These are phyloP conservation scores for Strobilomyces confusus DNA, from an alignment of 768 basidiomycete species.

Conservation along the genomic window DNA sequence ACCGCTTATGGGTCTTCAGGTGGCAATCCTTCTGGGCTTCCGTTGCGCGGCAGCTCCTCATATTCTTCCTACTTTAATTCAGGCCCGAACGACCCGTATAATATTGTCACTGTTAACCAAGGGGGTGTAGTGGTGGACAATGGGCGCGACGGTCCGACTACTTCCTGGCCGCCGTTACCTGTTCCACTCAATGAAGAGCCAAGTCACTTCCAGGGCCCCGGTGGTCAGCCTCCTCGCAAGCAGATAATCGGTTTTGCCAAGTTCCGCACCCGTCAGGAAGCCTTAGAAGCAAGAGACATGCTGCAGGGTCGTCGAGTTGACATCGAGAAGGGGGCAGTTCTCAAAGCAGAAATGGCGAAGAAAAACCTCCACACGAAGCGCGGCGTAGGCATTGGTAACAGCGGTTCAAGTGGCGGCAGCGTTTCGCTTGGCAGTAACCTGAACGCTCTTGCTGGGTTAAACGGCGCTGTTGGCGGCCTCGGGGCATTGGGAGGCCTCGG, in stretches of 20 bases:
- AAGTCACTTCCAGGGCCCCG: conserved; percentile 30
- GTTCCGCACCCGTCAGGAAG: conserved; percentile 84
- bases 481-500: conserved; percentile 21
- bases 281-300: conserved; percentile 80
- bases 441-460: conserved; percentile 22
- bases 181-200: conserved; percentile 32
- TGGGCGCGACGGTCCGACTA: conserved; percentile 65
- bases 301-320: conserved; percentile 90
- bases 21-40: conserved; percentile 34
- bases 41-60: conserved; percentile 34
- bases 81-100: conserved; percentile 78
- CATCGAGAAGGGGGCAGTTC: conserved; percentile 83
- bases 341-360: conserved; percentile 99
- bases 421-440: conserved; percentile 26
- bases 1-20: conserved; percentile 61
- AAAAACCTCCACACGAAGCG: conserved; percentile 98
- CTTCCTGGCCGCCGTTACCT: conserved; percentile 57
- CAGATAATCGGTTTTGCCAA: conserved; percentile 99
- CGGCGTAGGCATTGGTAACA: conserved; percentile 67
- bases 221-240: conserved; percentile 62
- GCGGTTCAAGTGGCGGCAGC: conserved; percentile 25
- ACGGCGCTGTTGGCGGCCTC: conserved; percentile 27
- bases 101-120: conserved; percentile 77
- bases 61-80: conserved; percentile 35
- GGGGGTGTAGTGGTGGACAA: conserved; percentile 80